phyloP scores from a whole-genome alignment of 2,329 filamentous ascomycete species.

The Ophiostoma sp. region DNA sequence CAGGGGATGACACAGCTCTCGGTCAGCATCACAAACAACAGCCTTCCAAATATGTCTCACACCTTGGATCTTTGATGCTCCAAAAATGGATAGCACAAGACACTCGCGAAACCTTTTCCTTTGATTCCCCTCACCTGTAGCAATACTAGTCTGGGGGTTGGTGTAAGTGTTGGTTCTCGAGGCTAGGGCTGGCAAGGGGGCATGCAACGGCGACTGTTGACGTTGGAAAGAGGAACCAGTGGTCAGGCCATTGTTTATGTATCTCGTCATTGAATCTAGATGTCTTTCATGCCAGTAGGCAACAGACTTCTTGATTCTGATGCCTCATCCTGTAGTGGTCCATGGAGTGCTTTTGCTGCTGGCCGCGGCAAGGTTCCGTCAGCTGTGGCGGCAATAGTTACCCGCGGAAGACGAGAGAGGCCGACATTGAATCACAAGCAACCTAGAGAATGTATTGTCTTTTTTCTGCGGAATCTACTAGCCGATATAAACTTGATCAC shows the following conservation, averaged over 20 bases:
- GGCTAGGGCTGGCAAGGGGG: background rate
- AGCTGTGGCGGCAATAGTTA: background rate
- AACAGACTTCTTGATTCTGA: background rate
- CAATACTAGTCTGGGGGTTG: background rate
- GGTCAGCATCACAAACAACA: background rate
- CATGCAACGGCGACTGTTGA: background rate
- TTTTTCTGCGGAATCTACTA: too few relatives aligned
- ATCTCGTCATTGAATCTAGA: background rate
- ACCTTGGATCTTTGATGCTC: background rate
- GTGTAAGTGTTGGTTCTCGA: background rate
- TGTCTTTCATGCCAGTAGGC: background rate
- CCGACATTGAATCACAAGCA: background rate
- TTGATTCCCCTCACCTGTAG: background rate
- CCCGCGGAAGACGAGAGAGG: background rate
- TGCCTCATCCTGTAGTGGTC: background rate
- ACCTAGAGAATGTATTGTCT: too few relatives aligned
- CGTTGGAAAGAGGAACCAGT: background rate
- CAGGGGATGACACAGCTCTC: background rate
- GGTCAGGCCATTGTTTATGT: background rate
- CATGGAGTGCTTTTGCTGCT: background rate
- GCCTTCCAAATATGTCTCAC: background rate
- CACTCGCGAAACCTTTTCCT: constrained; percentile 1
- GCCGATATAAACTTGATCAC: background rate
- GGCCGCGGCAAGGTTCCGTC: background rate
- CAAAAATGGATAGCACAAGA: background rate